Evolutionary conservation across 441 rosid species (phyloP), one percentile per base, ranked within the genome.

Genomic region (Flueggea neowawraea): DNA sequence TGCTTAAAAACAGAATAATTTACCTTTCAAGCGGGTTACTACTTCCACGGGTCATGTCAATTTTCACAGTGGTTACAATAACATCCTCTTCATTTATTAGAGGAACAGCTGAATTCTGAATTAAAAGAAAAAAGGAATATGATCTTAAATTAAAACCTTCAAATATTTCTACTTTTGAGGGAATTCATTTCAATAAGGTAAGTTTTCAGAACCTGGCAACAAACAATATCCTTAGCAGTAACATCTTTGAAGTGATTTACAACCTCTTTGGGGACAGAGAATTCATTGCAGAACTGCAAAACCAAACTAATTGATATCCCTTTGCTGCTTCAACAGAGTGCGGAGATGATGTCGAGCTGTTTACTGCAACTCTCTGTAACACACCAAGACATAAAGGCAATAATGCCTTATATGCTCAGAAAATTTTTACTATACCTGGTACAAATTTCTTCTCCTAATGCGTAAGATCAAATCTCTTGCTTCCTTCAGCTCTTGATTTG

Each of bases 251-350:
- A 81, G 74, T 85, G 74, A 70, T 82, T 84, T 54, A 75, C 65
- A 51, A 73, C 69, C 52, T 82, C 86, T 73, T 83, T 82, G 6
- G 91, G 89, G 69, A 85, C 87, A 66, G 83, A 63, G 47, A 73
- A 83, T 69, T 85, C 86, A 69, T 82, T 85, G 78, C 91, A 87
- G 75, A 69, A 87, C 90, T 82, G 80, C 70, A 75, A 56, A 54
- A 48, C 11, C 12, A 12, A 47, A 47, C n/a, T 4, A 47, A 47
- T 9, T 47, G 12, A 47, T 10, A 47, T 47, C 50, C 3, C 0
- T 47, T 47, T 47, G 9, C 50, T 47, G 50, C 50, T 4, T 10
- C 14, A 10, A 47, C 14, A 47, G 12, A 2, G 14, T 36, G 41
- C 41, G 4, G 41, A 36, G 41, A 5, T 36, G 41, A 36, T 36